Percentiles rank a stretch among this genome's conserved stretches.
phyloP scores from a whole-genome alignment of 2,329 filamentous ascomycete species.

The Neoscytalidium dimidiatum region DNA sequence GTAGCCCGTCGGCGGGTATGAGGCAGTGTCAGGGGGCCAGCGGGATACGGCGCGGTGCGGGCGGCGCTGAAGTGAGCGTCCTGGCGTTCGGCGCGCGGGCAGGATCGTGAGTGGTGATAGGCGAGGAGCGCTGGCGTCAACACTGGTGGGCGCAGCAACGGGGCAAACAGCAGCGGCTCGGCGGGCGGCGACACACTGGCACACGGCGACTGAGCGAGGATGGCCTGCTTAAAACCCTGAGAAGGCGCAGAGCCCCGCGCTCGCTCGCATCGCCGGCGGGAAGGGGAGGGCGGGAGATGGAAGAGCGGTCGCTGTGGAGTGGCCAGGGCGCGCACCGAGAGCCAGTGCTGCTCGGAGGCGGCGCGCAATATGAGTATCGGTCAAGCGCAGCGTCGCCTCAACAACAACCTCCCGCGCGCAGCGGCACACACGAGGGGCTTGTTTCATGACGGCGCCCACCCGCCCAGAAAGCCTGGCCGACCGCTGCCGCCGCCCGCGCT shows the following conservation, averaged over 20 bases:
- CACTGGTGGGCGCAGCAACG: slow-evolving; percentile 4
- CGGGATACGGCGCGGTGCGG: neutral
- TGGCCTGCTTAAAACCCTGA: slow-evolving; percentile 5
- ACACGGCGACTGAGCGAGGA: too few relatives aligned
- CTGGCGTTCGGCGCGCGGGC: slow-evolving; percentile 2
- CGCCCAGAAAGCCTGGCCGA: neutral
- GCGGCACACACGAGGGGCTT: slow-evolving; percentile 7
- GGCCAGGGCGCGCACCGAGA: slow-evolving; percentile 5
- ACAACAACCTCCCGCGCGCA: slow-evolving; percentile 4
- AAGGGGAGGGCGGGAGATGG: neutral
- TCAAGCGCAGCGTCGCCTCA: neutral
- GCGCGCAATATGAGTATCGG: slow-evolving; percentile 2
- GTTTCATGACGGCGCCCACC: neutral
- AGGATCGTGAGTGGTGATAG: slow-evolving; percentile 13
- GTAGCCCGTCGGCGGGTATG: neutral
- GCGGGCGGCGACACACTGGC: too few relatives aligned
- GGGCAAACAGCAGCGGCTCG: neutral
- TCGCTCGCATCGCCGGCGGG: neutral
- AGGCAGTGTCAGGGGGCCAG: slow-evolving; percentile 9
- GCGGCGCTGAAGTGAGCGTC: neutral
- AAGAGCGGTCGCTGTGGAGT: neutral
- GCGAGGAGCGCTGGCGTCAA: slow-evolving; percentile 13
- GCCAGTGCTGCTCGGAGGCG: neutral
- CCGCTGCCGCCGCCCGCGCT: too few relatives aligned
- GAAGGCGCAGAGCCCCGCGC: slow-evolving; percentile 3